Evolutionary conservation across 129 eudicot genomes (phyloP), one percentile per base, ranked within the genome.

Genomic region (Flaveria bidentis): DNA sequence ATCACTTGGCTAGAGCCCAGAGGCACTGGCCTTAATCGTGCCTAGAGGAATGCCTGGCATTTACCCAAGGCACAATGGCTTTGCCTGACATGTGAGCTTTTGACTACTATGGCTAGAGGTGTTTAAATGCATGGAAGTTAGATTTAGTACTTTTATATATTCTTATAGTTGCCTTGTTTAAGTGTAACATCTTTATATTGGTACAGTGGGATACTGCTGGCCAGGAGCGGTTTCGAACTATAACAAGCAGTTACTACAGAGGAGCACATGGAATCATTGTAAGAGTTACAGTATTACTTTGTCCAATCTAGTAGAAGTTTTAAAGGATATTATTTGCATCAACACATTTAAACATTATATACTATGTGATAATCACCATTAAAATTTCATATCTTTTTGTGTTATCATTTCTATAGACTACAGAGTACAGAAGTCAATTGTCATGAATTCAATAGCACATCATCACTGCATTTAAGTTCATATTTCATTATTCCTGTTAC

Each of bases 181-280:
- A 72, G 9, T 68, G n/a, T 2, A 9, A 5, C 68, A 65, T 64
- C 23, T 58, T 64, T 76, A 26, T 83, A 22, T 82, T 76, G 73
- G 70, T 83, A 9, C 73, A 93, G 98, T 93, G 98, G 98, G 98
- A 93, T 82, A 93, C 98, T 62, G 98, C 98, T 36, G 98, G 98
- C 70, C 98, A 93, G 87, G 98, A 93, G 82, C 92, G 98, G 64
- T 93, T 93, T 74, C 86, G 98, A 74, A 93, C 98, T 1, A 93
- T 93, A 84, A 93, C 98, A 2, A 93, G 98, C 93, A 93, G 98
- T 80, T 93, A 93, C 86, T 93, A 93, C 88, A 84, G 98, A 80
- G 97, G 98, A 78, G 98, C 98, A 56, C 98, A 93, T 78, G 98
- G 98, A 25, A 93, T 93, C 47, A 93, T 93, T 69, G 98, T 93